Conservation (phyloP, 306 rosid genomes). For the Fragaria ananassa region DNA sequence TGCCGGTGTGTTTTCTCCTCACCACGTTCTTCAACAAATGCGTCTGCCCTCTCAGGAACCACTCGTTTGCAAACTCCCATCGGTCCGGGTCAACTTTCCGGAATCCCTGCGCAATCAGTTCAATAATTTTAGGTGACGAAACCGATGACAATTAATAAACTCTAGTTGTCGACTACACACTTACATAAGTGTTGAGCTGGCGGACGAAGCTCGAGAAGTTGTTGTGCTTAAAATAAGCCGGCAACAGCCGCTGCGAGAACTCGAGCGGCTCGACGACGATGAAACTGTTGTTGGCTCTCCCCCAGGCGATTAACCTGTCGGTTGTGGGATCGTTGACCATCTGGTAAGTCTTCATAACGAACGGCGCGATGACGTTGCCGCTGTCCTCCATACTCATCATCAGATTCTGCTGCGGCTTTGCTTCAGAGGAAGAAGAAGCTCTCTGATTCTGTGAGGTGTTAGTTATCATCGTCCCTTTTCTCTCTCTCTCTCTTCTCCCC, state of each 20-base stretch:
- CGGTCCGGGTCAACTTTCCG: conserved; percentile 86
- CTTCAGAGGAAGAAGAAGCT: background rate
- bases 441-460: background rate
- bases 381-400: conserved; percentile 55
- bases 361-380: conserved; percentile 65
- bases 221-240: conserved; percentile 82
- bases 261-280: conserved; percentile 70
- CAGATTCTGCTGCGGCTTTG: background rate
- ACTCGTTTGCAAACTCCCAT: conserved; percentile 96
- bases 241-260: conserved; percentile 64
- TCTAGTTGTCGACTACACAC: background rate
- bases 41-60: conserved; percentile 79
- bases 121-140: background rate
- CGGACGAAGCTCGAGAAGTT: conserved; percentile 99
- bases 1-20: conserved; percentile 41
- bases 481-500: background rate
- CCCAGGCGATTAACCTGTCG: conserved; percentile 69
- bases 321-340: conserved; percentile 79
- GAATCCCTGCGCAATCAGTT: conserved; percentile 52
- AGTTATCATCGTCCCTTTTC: background rate
- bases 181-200: conserved; percentile 92
- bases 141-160: too few species aligned
- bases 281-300: conserved; percentile 78
- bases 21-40: conserved; percentile 60
- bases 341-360: conserved; percentile 80